Evolutionary conservation across 2,329 filamentous ascomycete genomes (phyloP), one percentile per base, ranked within the genome.

Genomic region (Colletotrichum camelliae): DNA sequence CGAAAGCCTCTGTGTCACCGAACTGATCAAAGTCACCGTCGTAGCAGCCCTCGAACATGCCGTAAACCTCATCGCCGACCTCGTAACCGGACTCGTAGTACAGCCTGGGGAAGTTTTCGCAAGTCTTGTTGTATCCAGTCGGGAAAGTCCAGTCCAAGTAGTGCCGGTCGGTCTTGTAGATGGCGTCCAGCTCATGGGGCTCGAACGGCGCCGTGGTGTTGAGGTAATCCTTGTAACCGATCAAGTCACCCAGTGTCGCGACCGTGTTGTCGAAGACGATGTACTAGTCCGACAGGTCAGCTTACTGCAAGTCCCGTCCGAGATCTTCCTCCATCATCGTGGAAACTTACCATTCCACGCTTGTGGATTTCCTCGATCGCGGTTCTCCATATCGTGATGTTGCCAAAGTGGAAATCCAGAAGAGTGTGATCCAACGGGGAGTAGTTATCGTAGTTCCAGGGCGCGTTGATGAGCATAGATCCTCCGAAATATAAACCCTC

Each of bases 261-360:
- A 93, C 88, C 2, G 92, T 93, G 79, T 93, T 93, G 80, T 93
- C 92, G 75, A 93, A 83, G 37, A 94, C 84, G 43, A 93, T 90
- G 83, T 93, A 93, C 91, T 93, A 93, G 10, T 89, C 89, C 75
- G 92, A 87, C 65, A 92, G 84, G 78, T 93, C 91, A 70, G 89
- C 88, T 88, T 93, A 87, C 15, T 13, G 21, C 15, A 8, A 9
- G 31, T 29, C 57, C 18, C 31, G 5, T 15, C 5, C 8, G 7
- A 16, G 18, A 8, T 33, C 18, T 15, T 8, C 8, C 55, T n/a
- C 67, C 3, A 5, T 18, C 18, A 43, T 37, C 16, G 89, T 83
- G 91, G 92, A 90, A 33, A 75, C 74, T 74, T 39, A 76, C 74
- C 74, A 94, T 93, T 70, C 87, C 89, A 39, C 90, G 87, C 4